Base-by-base conservation (phyloP, 352 stramenopile genomes). In the Pythium monospermum region DNA sequence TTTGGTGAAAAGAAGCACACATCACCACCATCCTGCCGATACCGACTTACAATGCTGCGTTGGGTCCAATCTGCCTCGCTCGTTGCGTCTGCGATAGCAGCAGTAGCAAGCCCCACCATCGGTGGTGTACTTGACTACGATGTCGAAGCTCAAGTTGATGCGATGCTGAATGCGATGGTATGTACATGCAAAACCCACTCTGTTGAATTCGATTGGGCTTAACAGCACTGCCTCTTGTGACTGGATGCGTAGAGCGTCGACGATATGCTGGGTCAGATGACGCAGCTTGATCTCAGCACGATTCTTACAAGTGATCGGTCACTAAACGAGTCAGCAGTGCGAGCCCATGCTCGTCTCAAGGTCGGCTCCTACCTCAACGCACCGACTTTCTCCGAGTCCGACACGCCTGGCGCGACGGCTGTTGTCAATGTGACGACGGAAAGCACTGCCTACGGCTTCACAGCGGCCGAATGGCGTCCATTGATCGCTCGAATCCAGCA, bases 281-380 rank as follows among this genome's bases (percentile, higher is more conserved):
- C 83, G 12, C 91, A 97, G 67, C 69, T 97, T 10, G 87, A 96
- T 27, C 77, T 97, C 27, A 83, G 73, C 53, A 73, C 79, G 6
- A 73, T 97, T 18, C 42, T 96, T 25, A 59, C 76, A 37, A 45
- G 70, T 2, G 76, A 95, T 48, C 64, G 66, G 33, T 81, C 73
- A 10, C 56, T 91, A 19, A 85, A 95, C 37, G 53, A 66, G 45
- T 71, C 68, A 21, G 53, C 79, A 5, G 70, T 96, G 25, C 68
- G 75, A 37, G 47, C 79, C 15, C 87, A 89, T 38, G 86, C 85
- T 2, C 62, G 73, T 46, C 68, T 93, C 21, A 86, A 93, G 19
- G 66, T 97, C 42, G 91, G 91, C 12, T 96, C 85, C 30, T 93
- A 96, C 49, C 63, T 97, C 21, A 96, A 97, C 59, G 82, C 76